Percentiles rank a stretch among this genome's conserved stretches.
phyloP scores from a whole-genome alignment of 164 flowering plant genomes.

The Paratinospora sagittata region DNA sequence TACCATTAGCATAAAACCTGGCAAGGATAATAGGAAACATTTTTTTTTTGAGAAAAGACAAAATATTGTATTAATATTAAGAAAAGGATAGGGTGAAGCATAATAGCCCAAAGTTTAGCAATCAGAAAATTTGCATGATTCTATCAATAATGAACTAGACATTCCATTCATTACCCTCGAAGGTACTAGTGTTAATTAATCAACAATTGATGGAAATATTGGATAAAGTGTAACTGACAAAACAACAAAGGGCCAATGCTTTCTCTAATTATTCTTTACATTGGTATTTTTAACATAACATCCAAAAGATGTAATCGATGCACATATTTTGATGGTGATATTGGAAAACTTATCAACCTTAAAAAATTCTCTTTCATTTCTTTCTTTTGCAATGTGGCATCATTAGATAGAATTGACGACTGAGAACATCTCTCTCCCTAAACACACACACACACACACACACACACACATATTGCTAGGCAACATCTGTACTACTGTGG shows the following conservation, averaged over 20 bases:
- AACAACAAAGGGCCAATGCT: no score
- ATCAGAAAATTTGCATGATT: neutral
- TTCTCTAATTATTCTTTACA: no score
- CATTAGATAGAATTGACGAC: neutral
- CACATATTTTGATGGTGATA: no score
- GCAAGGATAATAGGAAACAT: slow-evolving; percentile 11
- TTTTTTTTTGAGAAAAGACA: neutral
- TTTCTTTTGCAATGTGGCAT: neutral
- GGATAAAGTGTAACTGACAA: no score
- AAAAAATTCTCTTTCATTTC: neutral
- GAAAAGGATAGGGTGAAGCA: slow-evolving; percentile 1
- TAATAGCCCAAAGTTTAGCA: neutral
- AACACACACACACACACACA: no score
- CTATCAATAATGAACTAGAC: neutral
- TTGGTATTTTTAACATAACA: no score
- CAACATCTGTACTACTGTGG: no score
- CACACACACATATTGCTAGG: no score
- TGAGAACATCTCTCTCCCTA: neutral
- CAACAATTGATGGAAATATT: neutral
- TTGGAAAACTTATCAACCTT: neutral
- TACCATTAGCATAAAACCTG: slow-evolving; percentile 92
- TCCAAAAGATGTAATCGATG: no score
- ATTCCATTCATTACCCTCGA: neutral
- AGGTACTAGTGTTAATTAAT: neutral
- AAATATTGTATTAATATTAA: no score